Conservation (phyloP, 371 early-diverging fungal genomes). For the Chytridium lagenaria region DNA sequence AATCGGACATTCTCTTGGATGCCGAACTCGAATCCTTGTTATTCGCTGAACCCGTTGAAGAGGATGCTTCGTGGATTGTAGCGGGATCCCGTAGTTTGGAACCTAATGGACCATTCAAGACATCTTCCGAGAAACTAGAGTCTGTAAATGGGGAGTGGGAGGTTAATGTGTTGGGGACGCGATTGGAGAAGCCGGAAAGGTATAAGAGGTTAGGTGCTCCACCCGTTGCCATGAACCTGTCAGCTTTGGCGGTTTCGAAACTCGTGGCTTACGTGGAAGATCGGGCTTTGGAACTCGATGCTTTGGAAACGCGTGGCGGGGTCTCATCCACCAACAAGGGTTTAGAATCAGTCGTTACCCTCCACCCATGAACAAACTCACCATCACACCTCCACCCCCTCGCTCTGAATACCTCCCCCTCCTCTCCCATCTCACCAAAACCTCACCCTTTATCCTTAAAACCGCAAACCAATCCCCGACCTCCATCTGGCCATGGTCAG, state of each 20-base stretch:
- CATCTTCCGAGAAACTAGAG: too few species aligned
- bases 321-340: not conserved
- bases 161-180: not conserved
- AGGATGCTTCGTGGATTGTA: constrained; percentile 7
- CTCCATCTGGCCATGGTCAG: constrained; percentile 9
- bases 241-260: not conserved
- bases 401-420: constrained; percentile 1
- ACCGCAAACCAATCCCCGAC: not conserved
- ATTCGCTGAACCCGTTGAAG: not conserved
- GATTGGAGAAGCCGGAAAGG: not conserved
- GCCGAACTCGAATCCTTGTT: not conserved
- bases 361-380: not conserved
- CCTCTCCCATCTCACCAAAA: not conserved
- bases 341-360: not conserved
- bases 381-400: too few species aligned
- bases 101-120: not conserved
- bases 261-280: not conserved
- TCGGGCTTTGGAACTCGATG: not conserved
- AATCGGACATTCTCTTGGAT: not conserved
- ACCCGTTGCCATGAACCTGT: constrained; percentile 4
- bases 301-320: not conserved
- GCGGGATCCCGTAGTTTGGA: not conserved
- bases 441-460: not conserved
- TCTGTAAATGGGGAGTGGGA: not conserved
- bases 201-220: not conserved